phyloP scores from a whole-genome alignment of 495 filamentous ascomycete species.

The Penicillium dipodomyicola region DNA sequence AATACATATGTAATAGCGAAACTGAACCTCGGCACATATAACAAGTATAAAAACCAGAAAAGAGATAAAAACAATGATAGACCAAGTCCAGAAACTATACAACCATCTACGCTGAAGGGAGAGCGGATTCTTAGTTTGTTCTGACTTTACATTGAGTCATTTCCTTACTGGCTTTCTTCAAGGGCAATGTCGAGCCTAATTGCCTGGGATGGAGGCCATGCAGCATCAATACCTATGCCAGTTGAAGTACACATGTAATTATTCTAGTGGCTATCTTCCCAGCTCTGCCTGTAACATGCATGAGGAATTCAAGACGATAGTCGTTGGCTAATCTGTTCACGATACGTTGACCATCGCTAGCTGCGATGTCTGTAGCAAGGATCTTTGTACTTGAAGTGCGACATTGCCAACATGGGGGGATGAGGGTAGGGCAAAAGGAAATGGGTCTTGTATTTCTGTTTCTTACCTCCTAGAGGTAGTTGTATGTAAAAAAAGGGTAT shows the following conservation, averaged over 20 bases:
- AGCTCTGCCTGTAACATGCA: not conserved
- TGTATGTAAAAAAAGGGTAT: slow-evolving; percentile 24
- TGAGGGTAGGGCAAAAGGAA: not conserved
- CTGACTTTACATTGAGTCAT: no score
- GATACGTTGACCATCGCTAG: not conserved
- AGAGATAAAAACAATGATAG: no score
- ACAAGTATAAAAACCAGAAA: not conserved
- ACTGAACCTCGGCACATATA: not conserved
- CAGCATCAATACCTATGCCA: not conserved
- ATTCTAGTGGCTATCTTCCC: not conserved
- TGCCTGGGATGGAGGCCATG: no score
- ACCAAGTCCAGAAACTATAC: not conserved
- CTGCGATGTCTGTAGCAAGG: not conserved
- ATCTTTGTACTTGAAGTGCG: not conserved
- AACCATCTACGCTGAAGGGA: not conserved
- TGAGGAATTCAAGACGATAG: not conserved
- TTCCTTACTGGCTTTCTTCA: no score
- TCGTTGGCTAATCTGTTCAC: not conserved
- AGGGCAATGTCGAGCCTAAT: no score
- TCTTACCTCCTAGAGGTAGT: not conserved
- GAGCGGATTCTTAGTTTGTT: no score
- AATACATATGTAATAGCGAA: no score
- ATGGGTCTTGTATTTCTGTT: not conserved
- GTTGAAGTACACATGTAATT: not conserved
- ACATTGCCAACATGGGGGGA: not conserved